Base-by-base conservation (phyloP, 257 asterid species). In the Paulownia fortunei region DNA sequence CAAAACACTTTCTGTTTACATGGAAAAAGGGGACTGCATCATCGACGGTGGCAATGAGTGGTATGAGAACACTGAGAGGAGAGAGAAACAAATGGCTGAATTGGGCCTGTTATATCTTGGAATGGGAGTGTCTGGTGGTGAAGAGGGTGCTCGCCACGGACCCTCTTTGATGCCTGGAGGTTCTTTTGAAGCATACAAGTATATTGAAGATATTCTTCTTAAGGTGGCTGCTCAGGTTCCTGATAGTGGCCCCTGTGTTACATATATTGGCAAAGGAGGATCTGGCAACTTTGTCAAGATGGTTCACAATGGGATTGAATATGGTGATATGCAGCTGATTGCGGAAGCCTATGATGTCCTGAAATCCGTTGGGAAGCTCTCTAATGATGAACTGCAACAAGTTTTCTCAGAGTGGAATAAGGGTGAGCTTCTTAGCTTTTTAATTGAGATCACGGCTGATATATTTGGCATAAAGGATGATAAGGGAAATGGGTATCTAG, bases 91-190 rank as follows among this genome's bases (percentile, higher is more conserved):
- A 69, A 77, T 87, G 84, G 76, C 87, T 5, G 90, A 87, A 32
- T 34, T 68, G 66, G 92, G 94, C 18, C 69, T 87, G 27, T 85
- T 87, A 41, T 91, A 89, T 89, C 91, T 91, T 0, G 94, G 96
- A 46, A 91, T 91, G 96, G 96, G 96, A 41, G 94, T 91, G 79
- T 91, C 94, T 8, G 96, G 96, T 6, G 96, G 96, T 24, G 94
- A 89, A 87, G 96, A 91, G 76, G 96, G 94, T 21, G 96, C 96
- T 69, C 86, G 94, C 26, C 81, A 74, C 46, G 96, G 96, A 24
- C 96, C 96, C 3, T 91, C 94, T 19, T 36, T 91, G 84, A 91
- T 91, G 96, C 94, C 94, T 34, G 94, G 96, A 69, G 96, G 94
- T 55, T 87, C 96, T 37, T 82, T 84, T 46, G 89, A 87, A 82